Evolutionary conservation across 1,139 yeast species (phyloP).

Genomic region (Lizanozyma gosingica): DNA sequence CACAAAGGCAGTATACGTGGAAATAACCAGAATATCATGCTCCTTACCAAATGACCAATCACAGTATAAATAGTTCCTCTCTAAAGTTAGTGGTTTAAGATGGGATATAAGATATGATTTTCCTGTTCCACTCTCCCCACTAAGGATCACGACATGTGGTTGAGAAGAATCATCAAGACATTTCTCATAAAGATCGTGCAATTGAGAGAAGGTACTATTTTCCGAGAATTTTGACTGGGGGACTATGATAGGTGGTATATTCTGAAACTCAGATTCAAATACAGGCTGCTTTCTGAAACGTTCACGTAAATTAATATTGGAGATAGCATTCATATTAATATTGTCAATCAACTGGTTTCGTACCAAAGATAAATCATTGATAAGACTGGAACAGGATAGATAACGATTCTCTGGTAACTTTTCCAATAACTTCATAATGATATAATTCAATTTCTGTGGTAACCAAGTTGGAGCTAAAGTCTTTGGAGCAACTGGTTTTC

Average conservation of each 20-base stretch:
- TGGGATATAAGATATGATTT: conserved; percentile 39
- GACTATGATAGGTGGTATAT: not conserved
- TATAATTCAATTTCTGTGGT: conserved; percentile 26
- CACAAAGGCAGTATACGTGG: conserved; percentile 19
- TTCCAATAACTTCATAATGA: conserved; percentile 37
- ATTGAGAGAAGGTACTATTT: not conserved
- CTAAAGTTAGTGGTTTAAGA: conserved; percentile 26
- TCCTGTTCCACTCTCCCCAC: conserved; percentile 43
- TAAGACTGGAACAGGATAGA: conserved; percentile 25
- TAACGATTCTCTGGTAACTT: conserved; percentile 37
- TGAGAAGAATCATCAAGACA: not conserved
- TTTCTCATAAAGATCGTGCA: not conserved
- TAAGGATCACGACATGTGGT: conserved; percentile 22
- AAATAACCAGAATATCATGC: conserved; percentile 20
- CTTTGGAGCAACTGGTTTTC: conserved; percentile 34
- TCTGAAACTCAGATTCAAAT: not conserved
- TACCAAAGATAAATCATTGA: conserved; percentile 26
- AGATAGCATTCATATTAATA: not conserved
- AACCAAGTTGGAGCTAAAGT: conserved; percentile 26
- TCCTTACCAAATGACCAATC: conserved; percentile 33
- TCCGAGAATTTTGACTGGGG: not conserved
- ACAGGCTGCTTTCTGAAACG: not conserved
- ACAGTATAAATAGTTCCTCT: conserved; percentile 30
- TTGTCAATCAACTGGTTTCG: conserved; percentile 8
- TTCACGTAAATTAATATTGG: not conserved